These are phyloP conservation scores for Tuber magnatum DNA, from an alignment of 495 filamentous ascomycete genomes.

Conservation along the genomic window DNA sequence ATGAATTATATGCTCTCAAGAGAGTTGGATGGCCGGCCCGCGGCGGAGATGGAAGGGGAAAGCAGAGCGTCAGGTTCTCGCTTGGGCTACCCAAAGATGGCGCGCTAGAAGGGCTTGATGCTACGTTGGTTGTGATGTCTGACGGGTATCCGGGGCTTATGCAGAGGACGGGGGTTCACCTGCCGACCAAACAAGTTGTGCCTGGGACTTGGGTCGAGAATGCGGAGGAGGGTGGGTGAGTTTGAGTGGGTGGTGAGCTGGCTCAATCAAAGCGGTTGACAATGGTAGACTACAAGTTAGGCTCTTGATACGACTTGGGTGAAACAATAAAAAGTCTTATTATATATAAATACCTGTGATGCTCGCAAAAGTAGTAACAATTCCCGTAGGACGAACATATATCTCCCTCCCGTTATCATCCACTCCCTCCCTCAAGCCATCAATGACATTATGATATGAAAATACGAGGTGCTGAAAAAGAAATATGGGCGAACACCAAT, in stretches of 20 bases:
- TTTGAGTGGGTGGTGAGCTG: not conserved
- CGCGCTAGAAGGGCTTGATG: slow-evolving; percentile 29
- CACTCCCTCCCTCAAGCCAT: not conserved
- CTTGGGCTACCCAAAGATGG: slow-evolving; percentile 31
- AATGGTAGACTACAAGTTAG: not conserved
- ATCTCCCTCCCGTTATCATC: not conserved
- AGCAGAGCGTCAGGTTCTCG: slow-evolving; percentile 24
- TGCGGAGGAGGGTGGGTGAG: not conserved
- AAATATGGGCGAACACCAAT: not conserved
- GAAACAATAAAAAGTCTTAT: not conserved
- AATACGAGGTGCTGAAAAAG: not conserved
- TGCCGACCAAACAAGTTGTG: slow-evolving; percentile 33
- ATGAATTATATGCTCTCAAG: slow-evolving; percentile 80
- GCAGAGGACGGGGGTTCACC: slow-evolving; percentile 21
- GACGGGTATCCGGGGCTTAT: slow-evolving; percentile 39
- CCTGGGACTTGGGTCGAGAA: slow-evolving; percentile 33
- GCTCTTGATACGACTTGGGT: not conserved
- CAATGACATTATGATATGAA: not conserved
- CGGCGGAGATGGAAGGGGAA: slow-evolving; percentile 19
- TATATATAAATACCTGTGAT: not conserved
- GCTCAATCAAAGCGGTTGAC: not conserved
- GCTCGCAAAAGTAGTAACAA: not conserved
- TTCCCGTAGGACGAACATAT: not conserved
- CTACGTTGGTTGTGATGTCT: slow-evolving; percentile 25
- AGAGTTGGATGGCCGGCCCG: slow-evolving; percentile 63